Conservation (phyloP, 1,284 basidiomycete genomes). For the Chalciporus sp. region DNA sequence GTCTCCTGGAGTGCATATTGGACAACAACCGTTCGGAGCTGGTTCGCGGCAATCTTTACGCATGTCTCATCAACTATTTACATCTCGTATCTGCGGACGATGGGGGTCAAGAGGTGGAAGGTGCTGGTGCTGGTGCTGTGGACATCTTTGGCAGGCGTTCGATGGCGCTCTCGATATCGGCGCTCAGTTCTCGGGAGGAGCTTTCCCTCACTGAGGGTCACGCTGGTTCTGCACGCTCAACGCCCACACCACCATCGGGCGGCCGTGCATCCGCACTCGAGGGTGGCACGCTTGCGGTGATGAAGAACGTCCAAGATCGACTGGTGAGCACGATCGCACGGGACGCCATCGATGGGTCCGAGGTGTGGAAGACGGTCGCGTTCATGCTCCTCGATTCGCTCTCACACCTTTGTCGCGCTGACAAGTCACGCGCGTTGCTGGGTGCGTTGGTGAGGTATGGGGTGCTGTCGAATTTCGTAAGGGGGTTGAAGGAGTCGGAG, state of each 20-base stretch:
- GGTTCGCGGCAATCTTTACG: conserved; percentile 97
- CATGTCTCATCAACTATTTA: conserved; percentile 86
- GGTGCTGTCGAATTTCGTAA: conserved; percentile 82
- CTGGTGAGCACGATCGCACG: conserved; percentile 79
- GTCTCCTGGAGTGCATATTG: conserved; percentile 76
- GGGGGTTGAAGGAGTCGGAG: conserved; percentile 85
- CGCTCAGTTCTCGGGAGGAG: conserved; percentile 44
- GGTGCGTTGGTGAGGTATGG: conserved; percentile 74
- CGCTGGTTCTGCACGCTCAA: conserved; percentile 29
- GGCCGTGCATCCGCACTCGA: conserved; percentile 52
- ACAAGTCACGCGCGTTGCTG: conserved; percentile 63
- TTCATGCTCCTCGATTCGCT: conserved; percentile 86
- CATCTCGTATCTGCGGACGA: conserved; percentile 61
- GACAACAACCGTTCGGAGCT: conserved; percentile 82
- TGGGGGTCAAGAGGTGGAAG: conserved; percentile 10
- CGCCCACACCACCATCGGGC: conserved; percentile 24
- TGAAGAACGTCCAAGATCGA: conserved; percentile 72
- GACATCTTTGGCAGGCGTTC: conserved; percentile 32
- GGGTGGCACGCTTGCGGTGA: conserved; percentile 58
- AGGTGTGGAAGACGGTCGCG: conserved; percentile 95
- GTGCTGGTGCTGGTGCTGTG: conserved; percentile 29
- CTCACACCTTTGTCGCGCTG: conserved; percentile 63
- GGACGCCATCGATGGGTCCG: conserved; percentile 92
- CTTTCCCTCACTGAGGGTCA: conserved; percentile 39
- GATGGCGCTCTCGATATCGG: conserved; percentile 34